Base-by-base conservation (phyloP, 2,329 filamentous ascomycete species). In the Trichoderma sp. region DNA sequence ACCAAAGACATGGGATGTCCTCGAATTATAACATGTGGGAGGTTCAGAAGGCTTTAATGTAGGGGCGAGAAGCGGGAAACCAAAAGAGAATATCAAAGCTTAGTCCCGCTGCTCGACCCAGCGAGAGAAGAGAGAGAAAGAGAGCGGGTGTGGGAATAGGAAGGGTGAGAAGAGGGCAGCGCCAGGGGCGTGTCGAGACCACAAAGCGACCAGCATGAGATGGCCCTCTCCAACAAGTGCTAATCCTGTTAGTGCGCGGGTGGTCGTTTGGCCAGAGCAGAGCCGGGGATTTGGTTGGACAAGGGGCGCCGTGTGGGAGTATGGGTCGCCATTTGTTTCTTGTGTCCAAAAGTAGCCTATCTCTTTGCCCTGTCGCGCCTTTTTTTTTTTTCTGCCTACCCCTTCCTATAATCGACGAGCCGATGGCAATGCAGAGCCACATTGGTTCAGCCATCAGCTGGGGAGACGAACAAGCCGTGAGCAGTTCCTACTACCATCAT, bases 11-110 rank as follows among this genome's bases (percentile, higher is more conserved):
- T 68, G 64, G 64, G 64, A 68, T 59, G 55, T 19, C 43, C 55
- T 68, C 64, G 64, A 68, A 68, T 68, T 68, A 68, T 68, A 68
- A 59, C 55, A 68, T 60, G 64, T 57, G 64, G 64, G 56, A 68
- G 64, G 64, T 68, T 66, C 43, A 56, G 56, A 68, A 56, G 56
- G 24, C 55, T 33, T 67, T 68, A 68, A 68, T 52, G 64, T 68
- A 68, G 64, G 64, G 56, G 64, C 55, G 56, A 68, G 56, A 43
- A 47, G 64, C 56, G 64, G 64, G 55, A 68, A 43, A 59, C 52
- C 64, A 67, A 47, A 49, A 66, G 55, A 67, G 63, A 66, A 68
- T 68, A 68, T 68, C 56, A 53, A 43, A 68, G 64, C 55, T 68
- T 68, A 56, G 64, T 31, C 52, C 55, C 56, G 55, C 64, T 67